Conservation (phyloP, 164 flowering plant species). For the Macadamia integrifolia region DNA sequence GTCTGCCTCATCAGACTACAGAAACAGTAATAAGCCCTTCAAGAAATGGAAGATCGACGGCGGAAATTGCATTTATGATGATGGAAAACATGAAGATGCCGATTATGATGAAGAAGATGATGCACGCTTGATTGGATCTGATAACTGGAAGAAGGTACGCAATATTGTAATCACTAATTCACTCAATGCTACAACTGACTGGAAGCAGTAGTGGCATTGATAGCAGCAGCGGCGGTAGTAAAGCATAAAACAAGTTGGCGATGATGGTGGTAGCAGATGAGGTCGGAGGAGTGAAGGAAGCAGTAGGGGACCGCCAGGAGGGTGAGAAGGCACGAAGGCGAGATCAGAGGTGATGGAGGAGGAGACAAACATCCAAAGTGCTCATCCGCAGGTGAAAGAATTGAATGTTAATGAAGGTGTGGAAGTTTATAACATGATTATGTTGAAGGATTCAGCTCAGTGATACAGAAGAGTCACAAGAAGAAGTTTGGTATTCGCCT, state of each 20-base stretch:
- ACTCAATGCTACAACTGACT: not conserved
- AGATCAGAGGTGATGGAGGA: slow-evolving; percentile 42
- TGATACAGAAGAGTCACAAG: slow-evolving; percentile 93
- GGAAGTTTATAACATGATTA: slow-evolving; percentile 74
- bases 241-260: too few species aligned
- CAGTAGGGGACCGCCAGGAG: too few species aligned
- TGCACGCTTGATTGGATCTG: slow-evolving; percentile 18
- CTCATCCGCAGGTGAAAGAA: slow-evolving; percentile 28
- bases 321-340: too few species aligned
- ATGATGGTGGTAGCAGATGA: too few species aligned
- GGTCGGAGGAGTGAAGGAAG: too few species aligned
- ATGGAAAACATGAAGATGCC: slow-evolving; percentile 19
- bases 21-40: slow-evolving; percentile 27
- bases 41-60: slow-evolving; percentile 45
- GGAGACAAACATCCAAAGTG: slow-evolving; percentile 70
- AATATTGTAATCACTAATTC: too few species aligned
- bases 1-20: slow-evolving; percentile 20
- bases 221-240: too few species aligned
- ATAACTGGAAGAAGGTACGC: slow-evolving; percentile 9
- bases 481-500: slow-evolving; percentile 84
- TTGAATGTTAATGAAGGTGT: slow-evolving; percentile 70
- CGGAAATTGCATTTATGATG: slow-evolving; percentile 22
- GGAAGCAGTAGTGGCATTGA: too few species aligned
- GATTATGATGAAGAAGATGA: slow-evolving; percentile 1
- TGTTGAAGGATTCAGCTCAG: slow-evolving; percentile 74